Percentiles rank a stretch among this genome's conserved stretches.
Evolutionary conservation across 148 eudicot species (phyloP).

Genomic region (Polygonum aviculare): DNA sequence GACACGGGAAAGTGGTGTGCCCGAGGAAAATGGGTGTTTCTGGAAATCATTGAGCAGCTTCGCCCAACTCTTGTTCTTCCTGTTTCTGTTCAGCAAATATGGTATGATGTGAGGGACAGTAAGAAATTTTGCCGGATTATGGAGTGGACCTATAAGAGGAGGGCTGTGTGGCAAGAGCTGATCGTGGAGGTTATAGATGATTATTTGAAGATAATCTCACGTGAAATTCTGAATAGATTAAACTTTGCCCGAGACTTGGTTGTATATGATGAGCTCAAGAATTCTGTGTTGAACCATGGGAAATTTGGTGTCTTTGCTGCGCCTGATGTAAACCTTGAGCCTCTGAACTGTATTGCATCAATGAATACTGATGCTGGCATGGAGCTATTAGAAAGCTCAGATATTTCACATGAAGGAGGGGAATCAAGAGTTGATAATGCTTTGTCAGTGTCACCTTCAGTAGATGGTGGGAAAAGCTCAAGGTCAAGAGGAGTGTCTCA

Average conservation of each 20-base stretch:
- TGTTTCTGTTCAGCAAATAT: constrained; percentile 70
- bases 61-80: constrained; percentile 33
- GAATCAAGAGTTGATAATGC: not conserved
- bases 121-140: constrained; percentile 26
- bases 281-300: constrained; percentile 11
- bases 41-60: constrained; percentile 43
- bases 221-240: constrained; percentile 24
- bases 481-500: not conserved
- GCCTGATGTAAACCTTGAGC: not conserved
- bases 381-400: not conserved
- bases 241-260: constrained; percentile 17
- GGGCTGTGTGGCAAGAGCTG: constrained; percentile 39
- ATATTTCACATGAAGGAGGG: not conserved
- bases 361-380: not conserved
- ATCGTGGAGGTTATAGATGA: constrained; percentile 32
- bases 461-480: not conserved
- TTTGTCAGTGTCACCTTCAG: constrained; percentile 18
- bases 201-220: constrained; percentile 30
- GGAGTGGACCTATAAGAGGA: constrained; percentile 53
- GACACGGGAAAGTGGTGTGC: constrained; percentile 44
- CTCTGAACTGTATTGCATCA: not conserved
- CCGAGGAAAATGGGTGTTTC: constrained; percentile 73
- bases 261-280: constrained; percentile 20
- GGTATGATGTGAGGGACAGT: constrained; percentile 67
- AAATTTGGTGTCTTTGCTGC: constrained; percentile 15